Evolutionary conservation across 148 eudicot species (phyloP).

Genomic region (Chenopodium album): DNA sequence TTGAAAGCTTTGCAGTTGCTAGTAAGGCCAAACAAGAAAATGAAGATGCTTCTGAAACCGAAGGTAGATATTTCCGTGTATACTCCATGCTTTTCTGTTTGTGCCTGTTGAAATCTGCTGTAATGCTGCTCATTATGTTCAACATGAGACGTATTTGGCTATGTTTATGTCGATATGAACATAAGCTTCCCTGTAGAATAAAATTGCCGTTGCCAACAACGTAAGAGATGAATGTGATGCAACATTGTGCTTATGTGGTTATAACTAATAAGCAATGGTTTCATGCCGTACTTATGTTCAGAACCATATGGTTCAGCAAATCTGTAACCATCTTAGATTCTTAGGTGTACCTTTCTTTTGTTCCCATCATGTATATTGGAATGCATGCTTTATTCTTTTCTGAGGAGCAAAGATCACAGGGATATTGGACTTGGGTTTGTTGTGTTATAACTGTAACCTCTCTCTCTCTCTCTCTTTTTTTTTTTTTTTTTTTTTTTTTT

Average conservation of each 20-base stretch:
- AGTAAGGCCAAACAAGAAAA: conserved; percentile 43
- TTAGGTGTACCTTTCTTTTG: neutral
- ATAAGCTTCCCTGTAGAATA: neutral
- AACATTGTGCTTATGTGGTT: too few species aligned
- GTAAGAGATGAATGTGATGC: neutral
- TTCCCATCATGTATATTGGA: neutral
- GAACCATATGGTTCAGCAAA: too few species aligned
- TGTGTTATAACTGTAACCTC: neutral
- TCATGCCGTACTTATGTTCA: too few species aligned
- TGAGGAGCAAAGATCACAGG: neutral
- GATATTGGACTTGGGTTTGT: neutral
- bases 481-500: neutral
- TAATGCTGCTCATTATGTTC: too few species aligned
- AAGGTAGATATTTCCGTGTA: conserved; percentile 42
- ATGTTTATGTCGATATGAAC: neutral
- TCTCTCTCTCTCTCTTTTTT: neutral
- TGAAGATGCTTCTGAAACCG: conserved; percentile 43
- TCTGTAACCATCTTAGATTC: neutral
- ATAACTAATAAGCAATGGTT: too few species aligned
- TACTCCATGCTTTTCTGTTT: neutral
- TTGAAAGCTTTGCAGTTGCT: conserved; percentile 38
- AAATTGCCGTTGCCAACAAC: neutral
- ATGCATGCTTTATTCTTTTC: neutral
- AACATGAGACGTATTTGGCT: neutral
- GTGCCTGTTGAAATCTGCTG: neutral